Percentiles rank a stretch among this genome's conserved stretches.
phyloP scores from a whole-genome alignment of 768 basidiomycete genomes.

The Panellus pusillus region DNA sequence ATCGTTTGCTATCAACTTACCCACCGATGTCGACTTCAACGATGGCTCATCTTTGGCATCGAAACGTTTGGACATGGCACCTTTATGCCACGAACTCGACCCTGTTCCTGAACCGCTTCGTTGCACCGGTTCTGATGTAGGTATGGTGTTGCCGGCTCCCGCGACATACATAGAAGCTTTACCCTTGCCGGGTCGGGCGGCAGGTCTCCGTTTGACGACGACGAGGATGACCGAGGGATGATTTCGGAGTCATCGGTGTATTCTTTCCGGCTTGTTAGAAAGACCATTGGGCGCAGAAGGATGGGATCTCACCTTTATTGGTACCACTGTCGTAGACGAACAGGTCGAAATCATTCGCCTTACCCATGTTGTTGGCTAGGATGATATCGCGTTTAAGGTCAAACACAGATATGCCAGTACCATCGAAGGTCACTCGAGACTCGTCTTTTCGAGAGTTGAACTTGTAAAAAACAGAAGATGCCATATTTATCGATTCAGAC shows the following conservation, averaged over 20 bases:
- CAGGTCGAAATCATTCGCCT: slow-evolving; percentile 96
- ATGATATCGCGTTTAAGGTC: slow-evolving; percentile 99
- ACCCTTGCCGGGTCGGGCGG: slow-evolving; percentile 78
- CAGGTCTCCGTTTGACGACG: slow-evolving; percentile 86
- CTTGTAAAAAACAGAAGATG: slow-evolving; percentile 97
- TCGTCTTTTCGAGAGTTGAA: slow-evolving; percentile 96
- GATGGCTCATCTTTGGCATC: slow-evolving; percentile 73
- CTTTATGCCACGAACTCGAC: slow-evolving; percentile 60
- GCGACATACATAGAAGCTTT: slow-evolving; percentile 77
- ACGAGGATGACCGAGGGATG: slow-evolving; percentile 96
- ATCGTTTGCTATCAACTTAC: not conserved
- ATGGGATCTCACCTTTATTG: slow-evolving; percentile 72
- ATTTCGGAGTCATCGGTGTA: slow-evolving; percentile 89
- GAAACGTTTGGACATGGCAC: slow-evolving; percentile 85
- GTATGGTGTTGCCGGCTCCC: slow-evolving; percentile 40
- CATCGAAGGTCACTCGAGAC: slow-evolving; percentile 95
- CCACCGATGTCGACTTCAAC: slow-evolving; percentile 35
- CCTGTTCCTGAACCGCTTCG: slow-evolving; percentile 36
- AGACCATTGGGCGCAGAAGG: not conserved
- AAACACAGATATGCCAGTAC: slow-evolving; percentile 98
- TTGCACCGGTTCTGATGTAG: slow-evolving; percentile 49
- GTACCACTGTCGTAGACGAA: slow-evolving; percentile 80
- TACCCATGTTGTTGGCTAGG: slow-evolving; percentile 91
- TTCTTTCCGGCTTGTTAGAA: slow-evolving; percentile 48
- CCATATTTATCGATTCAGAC: slow-evolving; percentile 55